Evolutionary conservation across 768 basidiomycete species (phyloP).

Genomic region (Leucosporidium creatinivorum): DNA sequence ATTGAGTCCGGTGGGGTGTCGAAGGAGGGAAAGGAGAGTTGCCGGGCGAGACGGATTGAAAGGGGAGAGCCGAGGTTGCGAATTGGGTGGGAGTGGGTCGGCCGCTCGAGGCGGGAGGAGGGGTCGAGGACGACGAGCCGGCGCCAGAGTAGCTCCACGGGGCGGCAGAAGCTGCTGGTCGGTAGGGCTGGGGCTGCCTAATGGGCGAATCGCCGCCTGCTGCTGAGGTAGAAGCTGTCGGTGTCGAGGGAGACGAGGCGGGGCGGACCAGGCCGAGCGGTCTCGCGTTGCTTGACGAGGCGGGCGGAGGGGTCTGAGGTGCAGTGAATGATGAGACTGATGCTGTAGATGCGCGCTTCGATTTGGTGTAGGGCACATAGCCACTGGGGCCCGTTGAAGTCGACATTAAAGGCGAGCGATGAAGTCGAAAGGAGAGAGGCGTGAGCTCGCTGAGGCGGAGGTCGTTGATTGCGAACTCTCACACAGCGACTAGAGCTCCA

Average conservation of each 20-base stretch:
- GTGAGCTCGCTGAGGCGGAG: too few species aligned
- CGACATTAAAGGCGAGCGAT: too few species aligned
- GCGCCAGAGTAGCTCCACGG: not conserved
- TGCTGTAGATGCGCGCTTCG: not conserved
- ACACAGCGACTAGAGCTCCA: too few species aligned
- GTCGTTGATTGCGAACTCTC: too few species aligned
- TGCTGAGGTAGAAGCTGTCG: too few species aligned
- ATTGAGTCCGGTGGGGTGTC: not conserved
- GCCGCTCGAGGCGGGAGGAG: not conserved
- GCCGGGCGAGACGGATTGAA: conserved; percentile 4
- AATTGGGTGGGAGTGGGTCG: not conserved
- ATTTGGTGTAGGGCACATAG: not conserved
- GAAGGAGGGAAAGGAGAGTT: conserved; percentile 11
- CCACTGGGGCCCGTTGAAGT: not conserved
- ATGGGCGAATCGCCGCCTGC: not conserved
- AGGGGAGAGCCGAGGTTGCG: conserved; percentile 5
- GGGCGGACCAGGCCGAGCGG: not conserved
- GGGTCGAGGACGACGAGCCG: not conserved
- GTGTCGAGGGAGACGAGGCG: too few species aligned
- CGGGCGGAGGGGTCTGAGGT: not conserved
- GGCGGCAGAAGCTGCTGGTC: not conserved
- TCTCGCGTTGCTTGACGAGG: not conserved
- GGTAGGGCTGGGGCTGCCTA: not conserved
- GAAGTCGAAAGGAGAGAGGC: too few species aligned
- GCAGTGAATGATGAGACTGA: not conserved